These are phyloP conservation scores for Crucihimalaya himalaica DNA, from an alignment of 345 rosid species.

Conservation along the genomic window DNA sequence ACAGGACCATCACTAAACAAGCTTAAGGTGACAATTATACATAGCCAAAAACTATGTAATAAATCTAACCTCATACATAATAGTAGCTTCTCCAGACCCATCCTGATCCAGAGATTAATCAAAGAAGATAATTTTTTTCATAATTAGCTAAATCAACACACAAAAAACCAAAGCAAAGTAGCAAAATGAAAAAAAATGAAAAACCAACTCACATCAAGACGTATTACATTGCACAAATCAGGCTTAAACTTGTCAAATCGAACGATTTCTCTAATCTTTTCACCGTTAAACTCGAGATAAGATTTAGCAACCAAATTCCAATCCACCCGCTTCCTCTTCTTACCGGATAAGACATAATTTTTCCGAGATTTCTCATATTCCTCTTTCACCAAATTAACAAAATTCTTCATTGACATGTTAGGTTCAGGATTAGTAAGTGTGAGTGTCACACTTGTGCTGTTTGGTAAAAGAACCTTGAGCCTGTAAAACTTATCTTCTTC, in stretches of 20 bases:
- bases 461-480: conserved; percentile 57
- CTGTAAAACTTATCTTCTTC: conserved; percentile 27
- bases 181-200: not conserved
- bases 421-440: conserved; percentile 23
- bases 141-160: not conserved
- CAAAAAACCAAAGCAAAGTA: not conserved
- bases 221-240: conserved; percentile 45
- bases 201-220: conserved; percentile 46
- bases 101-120: conserved; percentile 46
- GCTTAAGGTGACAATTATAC: not conserved
- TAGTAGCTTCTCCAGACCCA: conserved; percentile 40
- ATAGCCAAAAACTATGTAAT: not conserved
- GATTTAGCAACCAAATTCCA: conserved; percentile 38
- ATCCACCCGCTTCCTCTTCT: conserved; percentile 23
- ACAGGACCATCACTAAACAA: not conserved
- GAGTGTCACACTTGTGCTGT: conserved; percentile 46
- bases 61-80: conserved; percentile 53
- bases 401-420: conserved; percentile 36
- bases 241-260: conserved; percentile 42
- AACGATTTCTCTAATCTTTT: conserved; percentile 21
- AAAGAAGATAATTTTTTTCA: not conserved
- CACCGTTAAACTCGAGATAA: conserved; percentile 41
- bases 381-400: conserved; percentile 39
- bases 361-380: conserved; percentile 31
- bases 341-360: not conserved